Evolutionary conservation across 192 early-diverging fungal genomes (phyloP), one percentile per base, ranked within the genome.

Genomic region (Rhizophagus sp.): DNA sequence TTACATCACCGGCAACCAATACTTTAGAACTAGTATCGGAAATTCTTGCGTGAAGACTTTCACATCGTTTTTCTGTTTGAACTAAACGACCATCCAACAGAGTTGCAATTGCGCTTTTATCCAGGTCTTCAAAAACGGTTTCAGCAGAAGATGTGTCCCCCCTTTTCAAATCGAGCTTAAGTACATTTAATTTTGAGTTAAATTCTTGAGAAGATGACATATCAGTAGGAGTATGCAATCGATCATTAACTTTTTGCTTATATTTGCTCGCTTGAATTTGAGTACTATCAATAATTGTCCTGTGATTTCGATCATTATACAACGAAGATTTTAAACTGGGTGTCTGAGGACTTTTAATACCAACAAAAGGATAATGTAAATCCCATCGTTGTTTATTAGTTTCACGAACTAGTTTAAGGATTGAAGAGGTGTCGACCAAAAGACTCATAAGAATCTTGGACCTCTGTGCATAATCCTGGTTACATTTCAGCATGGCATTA

Each of bases 1-100:
- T 99, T 76, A 99, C 85, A 85, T 99, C 98, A 71, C 98, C 98
- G 17, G 97, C 98, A 66, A 99, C 96, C 24, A 99, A 86, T 12
- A 99, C 96, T 85, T 95, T 95, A 61, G 96, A 97, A 33, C 93
- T 92, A 70, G 90, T 95, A 87, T 99, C 98, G 7, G 92, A 88
- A 33, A 98, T 93, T 50, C 98, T 93, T 47, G 89, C 86, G 76
- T 93, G 84, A 47, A 99, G 92, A 76, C 92, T 95, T 82, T 95
- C 91, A 41, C 97, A 89, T 80, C 98, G 93, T 36, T 88, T 87
- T 74, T 87, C 90, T 69, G 77, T 74, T 83, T 94, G 91, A 74
- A 78, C 66, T 49, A 96, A 84, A 25, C 90, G 88, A 65, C 92
- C 92, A 77, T 92, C 91, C 71, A 96, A 83, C 57, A 94, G 86